These are phyloP conservation scores for Populus alba DNA, from an alignment of 345 rosid genomes.

Conservation along the genomic window DNA sequence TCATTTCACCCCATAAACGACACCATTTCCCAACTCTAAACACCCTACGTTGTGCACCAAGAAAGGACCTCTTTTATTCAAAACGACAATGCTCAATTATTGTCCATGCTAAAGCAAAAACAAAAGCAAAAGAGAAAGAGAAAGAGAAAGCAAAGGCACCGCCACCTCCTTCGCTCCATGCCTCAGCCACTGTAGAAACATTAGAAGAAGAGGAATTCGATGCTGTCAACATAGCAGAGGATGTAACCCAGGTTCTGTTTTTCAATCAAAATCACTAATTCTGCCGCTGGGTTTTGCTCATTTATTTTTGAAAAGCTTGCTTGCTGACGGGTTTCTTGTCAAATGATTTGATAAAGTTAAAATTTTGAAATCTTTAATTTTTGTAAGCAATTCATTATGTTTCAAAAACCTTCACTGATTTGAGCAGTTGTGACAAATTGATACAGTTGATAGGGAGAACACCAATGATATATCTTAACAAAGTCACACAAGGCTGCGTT, in stretches of 20 bases:
- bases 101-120: slow-evolving; percentile 34
- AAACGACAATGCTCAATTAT: slow-evolving; percentile 14
- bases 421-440: slow-evolving; percentile 31
- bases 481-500: slow-evolving; percentile 65
- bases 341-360: too few relatives aligned
- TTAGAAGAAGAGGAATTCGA: slow-evolving; percentile 31
- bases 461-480: slow-evolving; percentile 91
- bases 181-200: slow-evolving; percentile 9
- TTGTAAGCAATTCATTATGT: slow-evolving; percentile 14
- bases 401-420: slow-evolving; percentile 24
- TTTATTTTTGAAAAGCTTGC: background rate
- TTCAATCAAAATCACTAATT: background rate
- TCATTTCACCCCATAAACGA: slow-evolving; percentile 13
- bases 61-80: slow-evolving; percentile 8
- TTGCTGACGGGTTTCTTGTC: too few relatives aligned
- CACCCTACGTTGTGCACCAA: slow-evolving; percentile 12
- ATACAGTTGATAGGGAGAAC: slow-evolving; percentile 84
- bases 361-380: background rate
- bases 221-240: slow-evolving; percentile 67
- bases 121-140: background rate
- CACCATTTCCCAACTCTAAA: slow-evolving; percentile 18
- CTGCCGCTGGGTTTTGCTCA: background rate
- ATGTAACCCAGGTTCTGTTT: slow-evolving; percentile 59
- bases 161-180: slow-evolving; percentile 20
- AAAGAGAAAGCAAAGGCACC: background rate